phyloP scores from a whole-genome alignment of 768 basidiomycete genomes.

The Wakefieldia striispora region DNA sequence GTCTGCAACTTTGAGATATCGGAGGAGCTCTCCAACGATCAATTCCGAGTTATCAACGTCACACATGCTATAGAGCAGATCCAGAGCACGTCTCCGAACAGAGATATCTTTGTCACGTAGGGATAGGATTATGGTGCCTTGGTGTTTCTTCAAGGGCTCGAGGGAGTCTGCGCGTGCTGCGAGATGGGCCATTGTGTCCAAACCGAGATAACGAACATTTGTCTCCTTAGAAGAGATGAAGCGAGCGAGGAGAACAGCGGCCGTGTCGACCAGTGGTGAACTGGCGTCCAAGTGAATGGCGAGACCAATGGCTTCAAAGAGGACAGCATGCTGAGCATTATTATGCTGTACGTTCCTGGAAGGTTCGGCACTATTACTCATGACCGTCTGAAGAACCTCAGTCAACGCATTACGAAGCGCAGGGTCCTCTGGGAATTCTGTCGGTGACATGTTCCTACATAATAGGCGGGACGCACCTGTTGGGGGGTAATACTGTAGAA shows the following conservation, averaged over 20 bases:
- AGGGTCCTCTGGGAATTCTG: constrained; percentile 65
- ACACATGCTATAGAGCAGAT: constrained; percentile 98
- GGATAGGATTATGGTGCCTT: constrained; percentile 91
- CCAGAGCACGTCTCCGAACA: constrained; percentile 89
- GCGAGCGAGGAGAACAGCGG: constrained; percentile 87
- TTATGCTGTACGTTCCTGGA: constrained; percentile 97
- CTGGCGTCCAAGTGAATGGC: constrained; percentile 95
- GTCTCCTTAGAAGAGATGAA: constrained; percentile 99
- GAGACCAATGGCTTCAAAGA: constrained; percentile 96
- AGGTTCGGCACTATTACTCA: constrained; percentile 88
- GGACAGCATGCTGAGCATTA: constrained; percentile 96
- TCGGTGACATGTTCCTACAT: constrained; percentile 3
- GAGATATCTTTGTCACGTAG: constrained; percentile 97
- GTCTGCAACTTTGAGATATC: constrained; percentile 94
- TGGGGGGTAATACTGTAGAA: constrained; percentile 95
- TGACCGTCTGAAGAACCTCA: constrained; percentile 82
- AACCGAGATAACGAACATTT: constrained; percentile 94
- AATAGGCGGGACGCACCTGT: constrained; percentile 57
- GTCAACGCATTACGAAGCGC: constrained; percentile 74
- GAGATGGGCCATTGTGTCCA: constrained; percentile 98
- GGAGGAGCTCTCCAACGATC: constrained; percentile 92
- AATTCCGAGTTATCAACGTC: constrained; percentile 95
- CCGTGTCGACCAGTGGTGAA: constrained; percentile 82
- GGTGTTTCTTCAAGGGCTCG: constrained; percentile 91
- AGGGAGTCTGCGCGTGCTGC: constrained; percentile 92